Evolutionary conservation across 768 basidiomycete species (phyloP).

Genomic region (Pluteus cervinus): DNA sequence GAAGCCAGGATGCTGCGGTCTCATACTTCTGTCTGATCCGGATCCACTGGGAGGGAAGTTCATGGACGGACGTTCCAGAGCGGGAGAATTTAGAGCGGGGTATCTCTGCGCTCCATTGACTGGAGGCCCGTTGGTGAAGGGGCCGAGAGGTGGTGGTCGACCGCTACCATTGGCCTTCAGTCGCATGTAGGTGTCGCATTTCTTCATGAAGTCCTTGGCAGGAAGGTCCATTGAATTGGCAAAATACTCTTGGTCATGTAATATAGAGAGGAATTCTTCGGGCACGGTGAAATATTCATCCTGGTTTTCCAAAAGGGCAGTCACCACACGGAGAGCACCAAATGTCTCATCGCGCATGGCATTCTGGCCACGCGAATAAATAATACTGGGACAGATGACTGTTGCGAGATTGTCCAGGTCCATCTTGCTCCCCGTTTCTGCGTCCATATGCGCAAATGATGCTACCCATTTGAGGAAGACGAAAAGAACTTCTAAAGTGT

Average conservation of each 20-base stretch:
- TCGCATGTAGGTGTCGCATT: constrained; percentile 86
- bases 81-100: constrained; percentile 28
- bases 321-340: constrained; percentile 79
- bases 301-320: constrained; percentile 83
- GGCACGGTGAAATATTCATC: constrained; percentile 97
- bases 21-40: constrained; percentile 33
- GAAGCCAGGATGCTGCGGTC: constrained; percentile 36
- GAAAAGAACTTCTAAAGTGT: constrained; percentile 96
- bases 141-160: no score
- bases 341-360: constrained; percentile 93
- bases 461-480: constrained; percentile 99
- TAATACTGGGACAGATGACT: constrained; percentile 96
- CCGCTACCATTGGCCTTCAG: constrained; percentile 61
- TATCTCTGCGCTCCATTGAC: constrained; percentile 36
- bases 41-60: constrained; percentile 33
- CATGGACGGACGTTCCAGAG: constrained; percentile 43
- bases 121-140: constrained; percentile 28
- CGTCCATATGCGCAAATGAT: constrained; percentile 96
- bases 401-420: constrained; percentile 93
- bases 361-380: constrained; percentile 83
- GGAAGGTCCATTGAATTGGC: constrained; percentile 82
- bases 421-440: constrained; percentile 98
- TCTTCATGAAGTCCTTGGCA: constrained; percentile 93
- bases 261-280: constrained; percentile 77
- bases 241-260: constrained; percentile 92